Evolutionary conservation across 495 filamentous ascomycete species (phyloP).

Genomic region (Penicillium fimorum): DNA sequence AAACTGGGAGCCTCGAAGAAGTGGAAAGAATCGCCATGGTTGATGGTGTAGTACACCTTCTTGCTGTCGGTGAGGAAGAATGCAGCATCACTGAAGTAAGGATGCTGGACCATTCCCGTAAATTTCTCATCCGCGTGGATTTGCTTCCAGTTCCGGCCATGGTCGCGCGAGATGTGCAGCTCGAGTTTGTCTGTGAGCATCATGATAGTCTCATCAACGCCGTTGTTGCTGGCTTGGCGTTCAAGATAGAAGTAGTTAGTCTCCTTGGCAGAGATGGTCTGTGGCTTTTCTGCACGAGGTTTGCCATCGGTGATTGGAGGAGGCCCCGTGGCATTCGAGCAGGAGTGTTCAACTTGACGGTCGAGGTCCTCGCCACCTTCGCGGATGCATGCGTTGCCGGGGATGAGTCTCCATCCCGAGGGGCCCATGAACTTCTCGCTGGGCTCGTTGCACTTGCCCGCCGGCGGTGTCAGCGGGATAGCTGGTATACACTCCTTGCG

Average conservation of each 20-base stretch:
- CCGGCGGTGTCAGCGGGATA: conserved; percentile 47
- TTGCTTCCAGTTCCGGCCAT: conserved; percentile 80
- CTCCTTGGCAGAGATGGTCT: conserved; percentile 54
- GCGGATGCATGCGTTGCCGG: conserved; percentile 81
- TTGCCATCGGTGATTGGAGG: conserved; percentile 57
- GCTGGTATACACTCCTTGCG: conserved; percentile 62
- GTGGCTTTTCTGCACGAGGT: conserved; percentile 51
- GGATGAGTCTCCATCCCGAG: conserved; percentile 89
- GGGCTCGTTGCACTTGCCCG: conserved; percentile 63
- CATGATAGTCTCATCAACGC: conserved; percentile 79
- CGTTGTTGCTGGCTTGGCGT: conserved; percentile 61
- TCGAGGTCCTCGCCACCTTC: conserved; percentile 47
- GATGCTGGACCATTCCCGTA: conserved; percentile 66
- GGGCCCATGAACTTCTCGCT: conserved; percentile 73
- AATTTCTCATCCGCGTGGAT: conserved; percentile 60
- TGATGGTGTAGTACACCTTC: conserved; percentile 72
- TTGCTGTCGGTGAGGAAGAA: conserved; percentile 74
- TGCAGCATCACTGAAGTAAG: conserved; percentile 73
- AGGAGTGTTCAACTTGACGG: conserved; percentile 47
- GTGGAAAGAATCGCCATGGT: conserved; percentile 68
- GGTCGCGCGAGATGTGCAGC: conserved; percentile 72
- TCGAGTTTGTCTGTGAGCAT: conserved; percentile 65
- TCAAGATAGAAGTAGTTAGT: conserved; percentile 81
- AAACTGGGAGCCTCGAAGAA: conserved; percentile 59
- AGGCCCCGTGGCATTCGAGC: conserved; percentile 42